Conservation (phyloP, 2,329 filamentous ascomycete genomes). For the Coniochaeta sp. region DNA sequence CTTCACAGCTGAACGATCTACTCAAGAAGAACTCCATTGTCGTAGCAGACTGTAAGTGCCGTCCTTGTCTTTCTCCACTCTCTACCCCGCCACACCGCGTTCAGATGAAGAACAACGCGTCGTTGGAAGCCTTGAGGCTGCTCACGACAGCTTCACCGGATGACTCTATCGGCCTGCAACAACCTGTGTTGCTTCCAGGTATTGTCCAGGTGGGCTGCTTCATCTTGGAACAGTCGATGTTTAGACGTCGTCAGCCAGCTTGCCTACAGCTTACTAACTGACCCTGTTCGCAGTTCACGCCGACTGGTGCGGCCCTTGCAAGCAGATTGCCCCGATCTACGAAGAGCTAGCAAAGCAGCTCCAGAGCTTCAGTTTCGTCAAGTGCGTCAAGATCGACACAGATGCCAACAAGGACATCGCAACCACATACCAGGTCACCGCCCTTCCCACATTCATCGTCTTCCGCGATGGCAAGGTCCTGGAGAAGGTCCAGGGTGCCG, state of each 20-base stretch:
- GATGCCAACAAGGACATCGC: conserved; percentile 71
- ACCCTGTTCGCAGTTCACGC: conserved; percentile 64
- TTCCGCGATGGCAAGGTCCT: conserved; percentile 66
- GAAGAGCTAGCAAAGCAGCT: conserved; percentile 67
- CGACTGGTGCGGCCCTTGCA: conserved; percentile 80
- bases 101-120: neutral
- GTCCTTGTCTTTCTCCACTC: conserved; percentile 16
- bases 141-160: neutral
- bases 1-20: conserved; percentile 59
- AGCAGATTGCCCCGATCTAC: conserved; percentile 75
- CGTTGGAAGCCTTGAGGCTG: neutral
- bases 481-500: conserved; percentile 66
- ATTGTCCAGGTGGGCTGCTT: no score
- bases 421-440: conserved; percentile 63
- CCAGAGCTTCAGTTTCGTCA: conserved; percentile 64
- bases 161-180: neutral
- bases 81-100: conserved; percentile 12
- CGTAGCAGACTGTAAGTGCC: conserved; percentile 75
- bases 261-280: conserved; percentile 17
- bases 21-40: conserved; percentile 71
- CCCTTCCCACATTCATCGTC: conserved; percentile 87
- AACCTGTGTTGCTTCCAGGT: no score
- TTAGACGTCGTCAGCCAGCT: neutral
- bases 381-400: conserved; percentile 82
- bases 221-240: neutral